A percentile compares a stretch with the other conserved stretches of the same genome.
Evolutionary conservation across 176 grass and related monocot species (phyloP).

Genomic region (Cenchrus purpureus): DNA sequence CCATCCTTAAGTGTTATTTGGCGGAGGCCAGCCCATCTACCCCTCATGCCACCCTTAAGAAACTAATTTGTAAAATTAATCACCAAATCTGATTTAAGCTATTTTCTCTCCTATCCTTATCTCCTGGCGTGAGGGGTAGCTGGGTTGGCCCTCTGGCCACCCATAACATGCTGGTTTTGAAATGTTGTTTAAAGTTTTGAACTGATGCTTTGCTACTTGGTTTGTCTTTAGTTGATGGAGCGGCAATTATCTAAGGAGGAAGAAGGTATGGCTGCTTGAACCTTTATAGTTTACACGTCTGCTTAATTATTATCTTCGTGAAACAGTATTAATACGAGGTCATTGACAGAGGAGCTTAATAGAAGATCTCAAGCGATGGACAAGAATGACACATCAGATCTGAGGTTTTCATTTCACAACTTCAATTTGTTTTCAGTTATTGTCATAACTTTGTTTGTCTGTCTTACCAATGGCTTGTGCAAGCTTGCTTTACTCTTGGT

Average conservation of each 20-base stretch:
- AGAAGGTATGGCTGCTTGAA: slow-evolving; percentile 68
- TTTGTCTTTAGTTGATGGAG: slow-evolving; percentile 75
- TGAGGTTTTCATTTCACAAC: slow-evolving; percentile 61
- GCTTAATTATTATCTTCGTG: slow-evolving; percentile 35
- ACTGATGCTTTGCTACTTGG: slow-evolving; percentile 43
- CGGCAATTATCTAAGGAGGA: slow-evolving; percentile 82
- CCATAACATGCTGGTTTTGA: not conserved
- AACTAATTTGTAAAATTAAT: too few species aligned
- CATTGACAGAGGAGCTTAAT: slow-evolving; percentile 64
- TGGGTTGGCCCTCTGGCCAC: too few species aligned
- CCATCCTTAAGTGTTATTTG: too few species aligned
- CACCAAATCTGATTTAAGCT: too few species aligned
- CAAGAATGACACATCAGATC: slow-evolving; percentile 72
- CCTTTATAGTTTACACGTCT: slow-evolving; percentile 14
- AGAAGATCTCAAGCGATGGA: slow-evolving; percentile 80
- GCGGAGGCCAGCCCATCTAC: too few species aligned
- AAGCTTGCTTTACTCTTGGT: slow-evolving; percentile 22
- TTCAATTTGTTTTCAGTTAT: slow-evolving; percentile 27
- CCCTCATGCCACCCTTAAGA: too few species aligned
- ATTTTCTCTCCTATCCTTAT: too few species aligned
- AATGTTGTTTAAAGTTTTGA: slow-evolving; percentile 23
- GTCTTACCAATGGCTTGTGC: not conserved
- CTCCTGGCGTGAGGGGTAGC: too few species aligned
- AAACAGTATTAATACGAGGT: slow-evolving; percentile 36
- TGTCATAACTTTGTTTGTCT: slow-evolving; percentile 6